Conservation (phyloP, 2,329 filamentous ascomycete genomes). For the Aspergillus pseudotamarii region DNA sequence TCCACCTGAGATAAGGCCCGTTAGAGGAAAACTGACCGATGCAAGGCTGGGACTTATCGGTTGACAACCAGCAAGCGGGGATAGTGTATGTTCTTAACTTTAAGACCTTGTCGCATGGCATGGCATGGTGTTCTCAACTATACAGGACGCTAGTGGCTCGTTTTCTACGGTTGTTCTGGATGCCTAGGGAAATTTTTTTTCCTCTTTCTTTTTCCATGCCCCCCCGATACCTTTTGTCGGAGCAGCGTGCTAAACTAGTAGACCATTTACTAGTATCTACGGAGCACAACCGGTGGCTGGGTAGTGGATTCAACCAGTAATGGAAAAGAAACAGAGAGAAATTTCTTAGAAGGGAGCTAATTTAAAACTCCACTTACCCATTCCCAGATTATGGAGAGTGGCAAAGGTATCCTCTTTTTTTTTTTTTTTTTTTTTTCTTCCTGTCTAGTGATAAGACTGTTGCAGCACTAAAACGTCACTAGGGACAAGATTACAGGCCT, state of each 20-base stretch:
- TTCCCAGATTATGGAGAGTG: neutral
- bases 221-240: neutral
- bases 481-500: neutral
- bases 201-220: neutral
- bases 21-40: conserved; percentile 3
- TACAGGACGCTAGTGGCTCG: neutral
- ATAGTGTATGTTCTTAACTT: conserved; percentile 4
- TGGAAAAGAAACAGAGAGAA: neutral
- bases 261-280: neutral
- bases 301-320: conserved; percentile 4
- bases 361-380: neutral
- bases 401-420: neutral
- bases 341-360: neutral
- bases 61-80: conserved; percentile 10
- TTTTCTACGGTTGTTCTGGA: conserved; percentile 1
- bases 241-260: neutral
- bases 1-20: conserved; percentile 11
- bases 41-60: conserved; percentile 3
- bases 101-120: neutral
- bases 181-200: neutral
- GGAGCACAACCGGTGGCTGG: conserved; percentile 4
- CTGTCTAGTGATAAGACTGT: conserved; percentile 12
- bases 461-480: conserved; percentile 11
- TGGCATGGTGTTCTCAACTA: conserved; percentile 3
- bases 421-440: neutral